Evolutionary conservation across 225 moss, liverwort and hornwort species (phyloP), one percentile per base, ranked within the genome.

Genomic region (Lunularia cruciata): DNA sequence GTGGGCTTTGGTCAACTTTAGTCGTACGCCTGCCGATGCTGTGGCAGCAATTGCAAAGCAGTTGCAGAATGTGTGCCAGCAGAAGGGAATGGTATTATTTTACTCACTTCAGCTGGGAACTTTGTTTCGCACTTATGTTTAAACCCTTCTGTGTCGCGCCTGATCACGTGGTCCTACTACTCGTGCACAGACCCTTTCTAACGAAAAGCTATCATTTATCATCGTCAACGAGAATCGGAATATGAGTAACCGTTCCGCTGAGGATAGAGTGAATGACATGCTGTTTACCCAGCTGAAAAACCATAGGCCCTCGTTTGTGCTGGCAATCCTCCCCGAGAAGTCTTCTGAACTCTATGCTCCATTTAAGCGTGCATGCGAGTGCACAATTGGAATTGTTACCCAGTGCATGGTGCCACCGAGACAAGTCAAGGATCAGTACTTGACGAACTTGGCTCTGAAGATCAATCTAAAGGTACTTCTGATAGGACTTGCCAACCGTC

Each of bases 401-500:
- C 92, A 93, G 69, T 93, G 96, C 65, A 89, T 98, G 52, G 85
- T 88, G 3, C 93, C 87, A 34, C 90, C 92, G 3, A 83, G 92
- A 8, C 64, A 86, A 4, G 83, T 93, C 4, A 91, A 80, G 37
- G 74, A 84, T 32, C 96, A 98, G 28, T 98, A 98, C 58, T 38
- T 98, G n/a, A 92, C 90, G 3, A 98, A 98, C 55, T 78, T 98
- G 26, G 90, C 96, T 1, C 62, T 98, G 18, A 98, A 98, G 67
- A 98, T 98, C 55, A 98, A 98, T 61, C 58, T 92, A 19, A 98
- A 98, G 89, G 96, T 90, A 68, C 12, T 10, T 20, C 8, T 35
- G 10, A 26, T 28, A 28, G 19, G 40, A 6, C 8, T 6, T 6
- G 8, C 40, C 13, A 6, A 40, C 40, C 13, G 40, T 40, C 8